Base-by-base conservation (phyloP, 164 flowering plant genomes). In the Chimonanthus praecox region DNA sequence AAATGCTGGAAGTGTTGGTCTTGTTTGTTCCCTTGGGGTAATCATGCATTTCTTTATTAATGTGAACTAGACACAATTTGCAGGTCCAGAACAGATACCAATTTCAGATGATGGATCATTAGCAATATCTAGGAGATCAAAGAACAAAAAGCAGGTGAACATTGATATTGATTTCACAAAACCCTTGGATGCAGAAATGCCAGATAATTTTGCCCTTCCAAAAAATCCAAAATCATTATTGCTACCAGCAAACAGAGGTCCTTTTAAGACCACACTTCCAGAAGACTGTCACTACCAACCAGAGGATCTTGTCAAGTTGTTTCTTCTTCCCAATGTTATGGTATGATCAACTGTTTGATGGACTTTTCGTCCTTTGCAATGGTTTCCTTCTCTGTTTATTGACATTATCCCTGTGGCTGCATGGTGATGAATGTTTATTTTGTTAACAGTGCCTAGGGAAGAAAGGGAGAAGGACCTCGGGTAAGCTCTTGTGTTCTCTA, bases 201-300 rank as follows among this genome's bases (percentile, higher is more conserved):
- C 82, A 1, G 86, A 92, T 78, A 73, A 88, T 60, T 94, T 94
- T 84, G 87, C 84, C 47, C 92, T 95, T 71, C 97, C 99, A 1
- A 96, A 88, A 80, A 90, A 92, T 80, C 87, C 86, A 1, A 94
- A 89, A 78, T 84, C 92, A 6, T 79, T 94, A 64, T 73, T 92
- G 51, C 82, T 92, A 54, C 93, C 94, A 58, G 80, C 87, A 75
- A 92, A 83, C 81, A 85, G 90, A 82, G 81, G 74, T 58, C 85
- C 87, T 49, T 83, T 85, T 70, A 85, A 85, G 58, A 92, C 81
- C 70, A 85, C 60, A 71, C 89, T 96, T 74, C 99, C 99, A 13
- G 98, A 96, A 81, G 99, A 96, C 80, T 94, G 99, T 81, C 98
- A 94, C 69, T 96, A 96, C 82, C 96, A 92, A 69, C 98, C 98